phyloP scores from a whole-genome alignment of 164 flowering plant genomes.

The Pachysandra terminalis region DNA sequence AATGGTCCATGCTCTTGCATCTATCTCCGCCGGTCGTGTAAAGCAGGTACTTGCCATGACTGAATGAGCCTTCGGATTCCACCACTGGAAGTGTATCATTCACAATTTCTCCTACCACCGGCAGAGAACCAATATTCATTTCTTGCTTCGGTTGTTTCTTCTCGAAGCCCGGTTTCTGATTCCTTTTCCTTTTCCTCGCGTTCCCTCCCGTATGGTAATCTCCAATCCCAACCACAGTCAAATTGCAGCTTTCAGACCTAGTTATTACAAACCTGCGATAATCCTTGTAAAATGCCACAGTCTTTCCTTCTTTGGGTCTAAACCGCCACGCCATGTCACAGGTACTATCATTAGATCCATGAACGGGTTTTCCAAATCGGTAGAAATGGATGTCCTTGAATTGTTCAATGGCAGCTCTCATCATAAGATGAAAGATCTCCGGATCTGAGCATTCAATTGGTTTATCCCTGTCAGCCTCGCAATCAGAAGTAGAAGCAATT shows the following conservation, averaged over 20 bases:
- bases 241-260: slow-evolving; percentile 56
- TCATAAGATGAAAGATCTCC: slow-evolving; percentile 80
- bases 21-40: slow-evolving; percentile 84
- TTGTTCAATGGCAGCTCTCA: slow-evolving; percentile 63
- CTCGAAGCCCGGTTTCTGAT: slow-evolving; percentile 55
- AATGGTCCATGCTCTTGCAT: slow-evolving; percentile 94
- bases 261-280: slow-evolving; percentile 68
- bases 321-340: slow-evolving; percentile 99
- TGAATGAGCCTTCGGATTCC: slow-evolving; percentile 66
- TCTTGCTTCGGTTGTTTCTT: slow-evolving; percentile 26
- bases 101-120: slow-evolving; percentile 59
- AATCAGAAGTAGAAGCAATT: slow-evolving; percentile 15
- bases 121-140: slow-evolving; percentile 20
- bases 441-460: slow-evolving; percentile 71
- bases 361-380: slow-evolving; percentile 77
- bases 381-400: slow-evolving; percentile 86
- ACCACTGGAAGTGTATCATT: slow-evolving; percentile 75
- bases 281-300: slow-evolving; percentile 80
- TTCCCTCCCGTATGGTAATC: slow-evolving; percentile 82
- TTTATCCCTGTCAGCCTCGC: slow-evolving; percentile 33
- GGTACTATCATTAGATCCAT: slow-evolving; percentile 49
- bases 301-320: slow-evolving; percentile 87
- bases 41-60: slow-evolving; percentile 64
- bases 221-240: slow-evolving; percentile 56
- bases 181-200: slow-evolving; percentile 83